Evolutionary conservation across 225 moss, liverwort and hornwort genomes (phyloP).

Genomic region (Pleurozium schreberi): DNA sequence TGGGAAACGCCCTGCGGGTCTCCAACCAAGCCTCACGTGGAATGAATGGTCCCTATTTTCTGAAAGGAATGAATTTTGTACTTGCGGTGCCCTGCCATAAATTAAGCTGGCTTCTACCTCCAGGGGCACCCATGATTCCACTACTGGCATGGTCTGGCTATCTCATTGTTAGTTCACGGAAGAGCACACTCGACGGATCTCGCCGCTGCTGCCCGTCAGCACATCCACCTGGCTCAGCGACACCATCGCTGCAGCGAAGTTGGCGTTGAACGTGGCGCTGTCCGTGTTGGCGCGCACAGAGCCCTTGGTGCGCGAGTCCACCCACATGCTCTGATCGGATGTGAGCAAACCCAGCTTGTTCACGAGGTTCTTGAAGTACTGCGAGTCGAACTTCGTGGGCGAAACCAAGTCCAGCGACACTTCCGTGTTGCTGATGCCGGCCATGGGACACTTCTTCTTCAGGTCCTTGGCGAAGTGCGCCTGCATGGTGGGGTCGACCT

Average conservation of each 20-base stretch:
- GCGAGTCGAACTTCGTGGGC: no score
- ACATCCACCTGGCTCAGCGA: not conserved
- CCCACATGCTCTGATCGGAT: no score
- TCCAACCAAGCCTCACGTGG: no score
- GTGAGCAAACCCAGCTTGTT: no score
- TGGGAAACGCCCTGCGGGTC: not conserved
- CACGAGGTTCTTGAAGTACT: no score
- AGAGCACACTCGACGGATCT: not conserved
- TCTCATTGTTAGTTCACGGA: not conserved
- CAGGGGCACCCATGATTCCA: not conserved
- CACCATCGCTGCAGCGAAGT: not conserved
- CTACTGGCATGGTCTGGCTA: not conserved
- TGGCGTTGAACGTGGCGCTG: not conserved
- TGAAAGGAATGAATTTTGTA: no score
- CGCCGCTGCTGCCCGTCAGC: not conserved
- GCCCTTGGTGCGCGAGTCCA: not conserved
- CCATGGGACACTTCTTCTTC: conserved; percentile 5
- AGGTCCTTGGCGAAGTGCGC: no score
- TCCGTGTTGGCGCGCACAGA: not conserved
- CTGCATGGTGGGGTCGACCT: no score
- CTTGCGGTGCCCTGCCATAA: no score
- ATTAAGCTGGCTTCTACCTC: not conserved
- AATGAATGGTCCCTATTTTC: no score
- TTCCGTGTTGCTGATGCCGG: not conserved
- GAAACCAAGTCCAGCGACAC: conserved; percentile 3